Conservation (phyloP, 2,329 filamentous ascomycete species). For the Fusarium sp. region DNA sequence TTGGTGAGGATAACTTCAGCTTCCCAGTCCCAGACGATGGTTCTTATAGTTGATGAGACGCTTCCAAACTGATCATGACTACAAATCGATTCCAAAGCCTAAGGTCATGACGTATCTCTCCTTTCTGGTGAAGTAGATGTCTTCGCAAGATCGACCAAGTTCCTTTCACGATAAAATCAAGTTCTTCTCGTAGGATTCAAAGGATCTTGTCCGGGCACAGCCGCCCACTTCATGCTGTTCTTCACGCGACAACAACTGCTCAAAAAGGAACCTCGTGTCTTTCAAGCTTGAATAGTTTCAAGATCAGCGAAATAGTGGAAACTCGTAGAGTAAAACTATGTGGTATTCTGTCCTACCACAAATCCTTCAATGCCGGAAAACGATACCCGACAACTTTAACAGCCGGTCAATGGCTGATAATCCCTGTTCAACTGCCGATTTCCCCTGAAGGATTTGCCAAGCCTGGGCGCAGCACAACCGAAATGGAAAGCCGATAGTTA, state of each 20-base stretch:
- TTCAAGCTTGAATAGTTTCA: neutral
- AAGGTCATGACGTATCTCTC: neutral
- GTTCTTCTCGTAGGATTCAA: neutral
- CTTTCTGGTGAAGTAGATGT: neutral
- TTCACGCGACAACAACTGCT: neutral
- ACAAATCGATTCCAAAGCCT: neutral
- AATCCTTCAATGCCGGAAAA: neutral
- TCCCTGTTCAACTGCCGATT: neutral
- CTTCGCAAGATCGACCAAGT: neutral
- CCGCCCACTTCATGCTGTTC: neutral
- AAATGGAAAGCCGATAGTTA: neutral
- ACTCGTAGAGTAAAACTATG: neutral
- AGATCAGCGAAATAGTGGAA: neutral
- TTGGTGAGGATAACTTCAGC: neutral
- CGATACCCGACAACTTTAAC: neutral
- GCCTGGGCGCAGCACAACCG: neutral
- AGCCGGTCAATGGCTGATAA: neutral
- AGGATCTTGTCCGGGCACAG: neutral
- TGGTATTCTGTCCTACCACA: neutral
- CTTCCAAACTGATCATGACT: fast-evolving
- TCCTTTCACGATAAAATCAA: neutral
- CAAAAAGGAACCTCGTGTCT: neutral
- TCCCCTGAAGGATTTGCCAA: neutral
- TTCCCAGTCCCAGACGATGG: neutral
- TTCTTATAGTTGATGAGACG: neutral